phyloP scores from a whole-genome alignment of 2,329 filamentous ascomycete genomes.

The Paramyrothecium sp. region DNA sequence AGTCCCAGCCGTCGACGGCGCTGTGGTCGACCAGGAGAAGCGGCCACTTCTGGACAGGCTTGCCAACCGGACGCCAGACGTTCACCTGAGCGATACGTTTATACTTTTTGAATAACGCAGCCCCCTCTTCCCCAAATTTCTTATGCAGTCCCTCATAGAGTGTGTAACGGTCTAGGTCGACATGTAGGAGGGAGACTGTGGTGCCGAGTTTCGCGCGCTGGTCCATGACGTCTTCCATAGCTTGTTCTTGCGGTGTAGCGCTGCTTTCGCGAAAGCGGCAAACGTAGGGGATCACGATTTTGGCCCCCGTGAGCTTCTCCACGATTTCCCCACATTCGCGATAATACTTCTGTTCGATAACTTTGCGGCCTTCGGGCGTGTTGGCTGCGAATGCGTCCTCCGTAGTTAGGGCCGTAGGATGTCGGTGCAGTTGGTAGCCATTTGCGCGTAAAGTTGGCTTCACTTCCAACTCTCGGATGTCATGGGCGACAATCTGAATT shows the following conservation, averaged over 20 bases:
- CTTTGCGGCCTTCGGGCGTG: slow-evolving; percentile 1
- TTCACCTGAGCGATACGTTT: not conserved
- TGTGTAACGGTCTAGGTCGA: not conserved
- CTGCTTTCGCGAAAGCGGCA: not conserved
- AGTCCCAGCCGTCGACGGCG: not conserved
- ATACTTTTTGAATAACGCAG: not conserved
- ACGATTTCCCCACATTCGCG: not conserved
- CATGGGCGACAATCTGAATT: not conserved
- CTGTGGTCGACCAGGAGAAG: not conserved
- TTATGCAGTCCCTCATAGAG: not conserved
- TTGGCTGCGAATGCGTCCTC: not conserved
- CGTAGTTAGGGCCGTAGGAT: not conserved
- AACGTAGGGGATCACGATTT: not conserved
- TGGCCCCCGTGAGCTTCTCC: not conserved
- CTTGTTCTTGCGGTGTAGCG: not conserved
- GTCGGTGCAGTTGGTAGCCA: not conserved
- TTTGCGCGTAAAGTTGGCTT: not conserved
- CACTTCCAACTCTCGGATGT: not conserved
- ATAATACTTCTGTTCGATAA: not conserved
- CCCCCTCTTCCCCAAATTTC: not conserved
- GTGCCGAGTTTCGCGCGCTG: not conserved
- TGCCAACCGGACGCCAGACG: not conserved
- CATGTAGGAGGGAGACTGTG: not conserved
- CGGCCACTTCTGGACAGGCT: not conserved
- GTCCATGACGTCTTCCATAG: not conserved